Percentiles rank a stretch among this genome's conserved stretches.
Evolutionary conservation across 164 flowering plant species (phyloP).

Genomic region (Paratinospora sagittata): DNA sequence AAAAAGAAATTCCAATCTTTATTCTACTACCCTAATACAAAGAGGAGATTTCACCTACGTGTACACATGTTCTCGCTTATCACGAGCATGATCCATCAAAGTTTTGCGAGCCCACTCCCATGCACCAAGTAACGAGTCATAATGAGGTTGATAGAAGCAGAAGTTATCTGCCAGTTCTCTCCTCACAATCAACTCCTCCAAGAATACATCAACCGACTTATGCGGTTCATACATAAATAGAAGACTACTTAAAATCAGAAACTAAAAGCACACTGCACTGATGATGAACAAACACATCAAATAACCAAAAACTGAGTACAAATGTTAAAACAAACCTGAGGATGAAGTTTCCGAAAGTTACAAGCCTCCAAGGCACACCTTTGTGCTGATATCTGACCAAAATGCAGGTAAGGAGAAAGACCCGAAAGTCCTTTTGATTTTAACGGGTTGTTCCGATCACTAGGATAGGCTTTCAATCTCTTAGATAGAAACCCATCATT

Average conservation of each 20-base stretch:
- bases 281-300: not conserved
- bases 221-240: constrained; percentile 13
- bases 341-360: constrained; percentile 35
- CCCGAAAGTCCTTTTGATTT: constrained; percentile 81
- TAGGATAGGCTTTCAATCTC: constrained; percentile 59
- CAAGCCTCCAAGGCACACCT: constrained; percentile 88
- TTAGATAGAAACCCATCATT: constrained; percentile 70
- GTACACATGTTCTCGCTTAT: constrained; percentile 80
- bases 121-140: constrained; percentile 83
- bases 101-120: constrained; percentile 96
- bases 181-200: constrained; percentile 90
- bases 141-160: constrained; percentile 84
- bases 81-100: constrained; percentile 77
- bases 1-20: not conserved
- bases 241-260: constrained; percentile 1
- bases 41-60: constrained; percentile 42
- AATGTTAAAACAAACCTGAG: constrained; percentile 53
- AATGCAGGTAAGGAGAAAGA: constrained; percentile 94
- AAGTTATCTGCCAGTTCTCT: constrained; percentile 96
- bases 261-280: not conserved
- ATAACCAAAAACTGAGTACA: not conserved
- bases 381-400: constrained; percentile 93
- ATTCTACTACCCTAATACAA: not conserved
- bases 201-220: constrained; percentile 80
- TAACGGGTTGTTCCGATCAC: constrained; percentile 76